Evolutionary conservation across 2,329 filamentous ascomycete genomes (phyloP), one percentile per base, ranked within the genome.

Genomic region (Xylariaceae sp.): DNA sequence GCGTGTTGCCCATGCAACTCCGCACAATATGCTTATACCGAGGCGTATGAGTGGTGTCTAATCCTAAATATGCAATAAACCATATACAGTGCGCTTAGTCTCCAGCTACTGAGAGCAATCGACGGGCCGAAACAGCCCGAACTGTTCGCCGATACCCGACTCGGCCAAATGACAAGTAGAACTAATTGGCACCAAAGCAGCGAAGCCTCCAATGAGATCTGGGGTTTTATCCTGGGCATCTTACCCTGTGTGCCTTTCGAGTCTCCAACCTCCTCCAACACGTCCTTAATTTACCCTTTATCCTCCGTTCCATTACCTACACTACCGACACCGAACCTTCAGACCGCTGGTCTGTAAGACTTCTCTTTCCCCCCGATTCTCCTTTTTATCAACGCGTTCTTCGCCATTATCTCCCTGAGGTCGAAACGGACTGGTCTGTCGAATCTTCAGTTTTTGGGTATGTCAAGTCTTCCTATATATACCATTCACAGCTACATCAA

Each of bases 361-460:
- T 57, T 59, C 54, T 50, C 59, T 56, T 45, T 60, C 42, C 52
- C 35, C 37, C 30, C 29, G 47, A 44, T 50, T 43, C 35, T 49
- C 45, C 55, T 59, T 49, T 50, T 50, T 47, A 37, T 41, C 45
- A 52, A 51, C 54, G 49, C 48, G 50, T 44, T 50, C 54, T 58
- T 48, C 52, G 46, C 41, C 44, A 49, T 53, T 27, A 31, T 47
- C 49, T 47, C 45, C 47, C 52, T 26, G 44, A 51, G 53, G 54
- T 51, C 53, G 37, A 51, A 51, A 51, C 52, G 40, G 59, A 60
- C 59, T 59, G 51, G 58, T 60, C 56, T 57, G 54, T 55, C 50
- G 44, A 55, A 54, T 56, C 12, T 53, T 57, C 4, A 42, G 43
- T 55, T 60, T 60, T 59, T 53, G 46, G 55, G 58, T 60, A 60